Evolutionary conservation across 768 basidiomycete genomes (phyloP).

Genomic region (Pilatotrama ljubarskyi): DNA sequence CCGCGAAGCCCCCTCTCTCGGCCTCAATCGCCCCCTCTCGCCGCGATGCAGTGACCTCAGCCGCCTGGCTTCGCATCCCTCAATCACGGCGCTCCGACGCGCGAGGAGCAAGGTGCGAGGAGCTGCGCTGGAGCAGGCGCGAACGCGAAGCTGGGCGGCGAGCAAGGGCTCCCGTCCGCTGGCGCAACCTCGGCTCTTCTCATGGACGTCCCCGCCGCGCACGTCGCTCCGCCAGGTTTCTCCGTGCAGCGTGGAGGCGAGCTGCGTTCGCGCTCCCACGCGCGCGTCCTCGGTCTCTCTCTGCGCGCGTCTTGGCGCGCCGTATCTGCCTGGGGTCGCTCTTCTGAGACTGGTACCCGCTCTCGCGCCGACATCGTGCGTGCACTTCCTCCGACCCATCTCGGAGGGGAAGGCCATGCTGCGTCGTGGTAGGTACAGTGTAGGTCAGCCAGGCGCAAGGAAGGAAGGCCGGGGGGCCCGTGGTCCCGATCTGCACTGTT

Average conservation of each 20-base stretch:
- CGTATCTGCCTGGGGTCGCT: not conserved
- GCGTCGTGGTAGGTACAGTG: not conserved
- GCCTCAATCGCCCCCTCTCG: not conserved
- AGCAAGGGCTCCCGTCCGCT: not conserved
- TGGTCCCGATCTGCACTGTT: not conserved
- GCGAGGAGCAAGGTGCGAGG: not conserved
- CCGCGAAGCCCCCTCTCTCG: not conserved
- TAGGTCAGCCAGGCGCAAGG: not conserved
- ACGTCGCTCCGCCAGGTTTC: conserved; percentile 11
- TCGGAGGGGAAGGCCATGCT: not conserved
- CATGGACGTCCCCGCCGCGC: conserved; percentile 17
- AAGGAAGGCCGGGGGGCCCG: not conserved
- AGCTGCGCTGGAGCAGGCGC: not conserved
- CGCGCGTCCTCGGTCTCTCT: not conserved
- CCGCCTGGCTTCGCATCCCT: not conserved
- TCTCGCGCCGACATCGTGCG: not conserved
- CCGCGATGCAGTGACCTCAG: not conserved
- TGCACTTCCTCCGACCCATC: not conserved
- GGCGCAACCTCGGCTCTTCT: conserved; percentile 20
- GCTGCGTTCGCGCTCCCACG: not conserved
- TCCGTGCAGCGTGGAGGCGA: not conserved
- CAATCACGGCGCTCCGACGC: conserved; percentile 6
- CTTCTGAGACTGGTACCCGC: not conserved
- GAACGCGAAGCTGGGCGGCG: not conserved
- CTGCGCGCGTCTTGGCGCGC: not conserved